Conservation (phyloP, 1,284 basidiomycete species). For the Trichosporon coremiiforme region DNA sequence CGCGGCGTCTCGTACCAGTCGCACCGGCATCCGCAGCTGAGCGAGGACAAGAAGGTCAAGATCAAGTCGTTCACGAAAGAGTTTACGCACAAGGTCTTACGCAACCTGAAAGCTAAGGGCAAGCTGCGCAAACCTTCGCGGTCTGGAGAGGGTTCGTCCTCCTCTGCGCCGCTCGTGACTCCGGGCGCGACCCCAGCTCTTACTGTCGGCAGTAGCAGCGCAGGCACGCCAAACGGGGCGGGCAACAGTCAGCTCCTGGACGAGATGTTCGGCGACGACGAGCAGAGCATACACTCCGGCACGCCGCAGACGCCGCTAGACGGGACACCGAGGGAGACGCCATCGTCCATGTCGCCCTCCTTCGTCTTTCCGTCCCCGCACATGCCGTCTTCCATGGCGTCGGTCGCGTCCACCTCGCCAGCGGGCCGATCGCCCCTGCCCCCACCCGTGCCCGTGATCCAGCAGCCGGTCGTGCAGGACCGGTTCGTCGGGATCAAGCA, state of each 20-base stretch:
- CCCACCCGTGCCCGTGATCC: not conserved
- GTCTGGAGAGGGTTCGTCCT: conserved; percentile 4
- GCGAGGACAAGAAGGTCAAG: conserved; percentile 83
- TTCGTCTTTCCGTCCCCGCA: not conserved
- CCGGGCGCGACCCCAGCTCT: conserved; percentile 19
- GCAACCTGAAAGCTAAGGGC: conserved; percentile 52
- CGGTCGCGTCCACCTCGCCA: conserved; percentile 10
- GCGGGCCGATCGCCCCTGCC: conserved; percentile 16
- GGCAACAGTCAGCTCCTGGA: conserved; percentile 23
- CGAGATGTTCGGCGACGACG: conserved; percentile 34
- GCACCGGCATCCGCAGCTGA: conserved; percentile 69
- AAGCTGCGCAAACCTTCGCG: conserved; percentile 36
- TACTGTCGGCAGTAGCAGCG: conserved; percentile 13
- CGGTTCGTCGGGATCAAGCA: conserved; percentile 20
- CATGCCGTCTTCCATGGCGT: not conserved
- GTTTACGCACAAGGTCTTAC: conserved; percentile 61
- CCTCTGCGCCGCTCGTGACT: not conserved
- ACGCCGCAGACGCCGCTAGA: conserved; percentile 24
- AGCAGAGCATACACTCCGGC: not conserved
- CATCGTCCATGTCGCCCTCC: not conserved
- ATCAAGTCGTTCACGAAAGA: conserved; percentile 94
- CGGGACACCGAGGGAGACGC: not conserved
- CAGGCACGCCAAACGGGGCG: conserved; percentile 7
- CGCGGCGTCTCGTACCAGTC: conserved; percentile 76
- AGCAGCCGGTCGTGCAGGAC: conserved; percentile 26